Evolutionary conservation across 805 yeast species (phyloP), one percentile per base, ranked within the genome.

Genomic region (Candida adriatica): DNA sequence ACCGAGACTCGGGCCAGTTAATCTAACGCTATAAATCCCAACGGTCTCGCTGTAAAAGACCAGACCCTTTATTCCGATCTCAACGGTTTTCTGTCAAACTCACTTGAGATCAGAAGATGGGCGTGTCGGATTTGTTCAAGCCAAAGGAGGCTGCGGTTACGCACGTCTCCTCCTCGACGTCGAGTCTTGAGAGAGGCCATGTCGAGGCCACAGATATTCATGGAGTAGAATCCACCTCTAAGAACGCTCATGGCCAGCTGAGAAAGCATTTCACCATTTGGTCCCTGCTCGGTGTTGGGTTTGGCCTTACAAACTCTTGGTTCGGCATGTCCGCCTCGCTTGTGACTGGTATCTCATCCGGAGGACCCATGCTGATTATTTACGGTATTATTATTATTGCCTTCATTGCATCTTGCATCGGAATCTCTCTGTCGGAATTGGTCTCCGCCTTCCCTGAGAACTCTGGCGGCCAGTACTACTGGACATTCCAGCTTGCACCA

Each of bases 281-380:
- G 57, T 64, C 77, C 1, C 50, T 74, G 2, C 48, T 74, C 24
- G 79, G 79, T 31, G 72, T 73, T 20, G 78, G 78, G 8, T 74
- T 73, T 41, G 78, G 79, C 10, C 51, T 74, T 25, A 73, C 79
- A 11, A 73, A 72, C 47, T 70, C 78, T 1, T 74, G 80, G 79
- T 66, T 68, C 37, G 79, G 79, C 34, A 66, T 74, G 15, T 65
- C 76, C 9, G 74, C 78, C 4, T 63, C 76, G 2, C 57, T 73
- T 39, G 62, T 68, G 23, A 62, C 75, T 5, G 76, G 79, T 42
- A 68, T 74, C 21, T 55, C 64, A 14, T 61, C 73, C 30, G 79
- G 80, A 41, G 79, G 80, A 4, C 79, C 79, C 14, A 56, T 72
- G 60, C 48, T 69, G 43, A 67, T 73, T 35, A 62, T 73, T 13